A percentile compares a stretch with the other conserved stretches of the same genome.
Evolutionary conservation across 192 early-diverging fungal species (phyloP).

Genomic region (Coemansia sp.): DNA sequence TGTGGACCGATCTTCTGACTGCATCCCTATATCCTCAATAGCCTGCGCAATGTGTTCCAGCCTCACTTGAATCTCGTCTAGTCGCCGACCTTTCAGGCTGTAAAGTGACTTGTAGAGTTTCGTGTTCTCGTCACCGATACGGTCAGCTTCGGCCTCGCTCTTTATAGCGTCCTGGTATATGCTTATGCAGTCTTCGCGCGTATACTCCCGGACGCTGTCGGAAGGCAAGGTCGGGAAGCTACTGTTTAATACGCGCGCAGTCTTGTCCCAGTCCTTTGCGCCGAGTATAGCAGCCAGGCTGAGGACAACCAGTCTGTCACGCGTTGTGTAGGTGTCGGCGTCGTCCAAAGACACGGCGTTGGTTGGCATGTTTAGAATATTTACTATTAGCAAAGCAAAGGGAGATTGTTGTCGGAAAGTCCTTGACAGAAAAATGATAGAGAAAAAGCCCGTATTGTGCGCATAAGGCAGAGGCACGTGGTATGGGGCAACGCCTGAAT

Average conservation of each 20-base stretch:
- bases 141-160: not conserved
- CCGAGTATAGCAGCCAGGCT: slow-evolving; percentile 23
- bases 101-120: slow-evolving; percentile 10
- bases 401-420: too few relatives aligned
- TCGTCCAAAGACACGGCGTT: not conserved
- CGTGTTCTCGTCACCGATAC: not conserved
- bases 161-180: slow-evolving; percentile 21
- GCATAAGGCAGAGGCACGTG: too few relatives aligned
- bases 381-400: too few relatives aligned
- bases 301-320: slow-evolving; percentile 35
- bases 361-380: slow-evolving; percentile 9
- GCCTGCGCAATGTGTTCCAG: slow-evolving; percentile 13
- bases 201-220: not conserved
- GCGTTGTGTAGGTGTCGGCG: slow-evolving; percentile 17
- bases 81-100: slow-evolving; percentile 17
- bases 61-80: slow-evolving; percentile 29
- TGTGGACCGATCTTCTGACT: too few relatives aligned
- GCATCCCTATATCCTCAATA: not conserved
- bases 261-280: slow-evolving; percentile 20
- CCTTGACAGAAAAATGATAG: not conserved
- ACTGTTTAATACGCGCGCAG: slow-evolving; percentile 7
- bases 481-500: not conserved
- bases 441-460: too few relatives aligned
- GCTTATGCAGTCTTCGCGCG: slow-evolving; percentile 20
- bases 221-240: not conserved